Base-by-base conservation (phyloP, 2,329 filamentous ascomycete genomes). In the Colletotrichum costaricense region DNA sequence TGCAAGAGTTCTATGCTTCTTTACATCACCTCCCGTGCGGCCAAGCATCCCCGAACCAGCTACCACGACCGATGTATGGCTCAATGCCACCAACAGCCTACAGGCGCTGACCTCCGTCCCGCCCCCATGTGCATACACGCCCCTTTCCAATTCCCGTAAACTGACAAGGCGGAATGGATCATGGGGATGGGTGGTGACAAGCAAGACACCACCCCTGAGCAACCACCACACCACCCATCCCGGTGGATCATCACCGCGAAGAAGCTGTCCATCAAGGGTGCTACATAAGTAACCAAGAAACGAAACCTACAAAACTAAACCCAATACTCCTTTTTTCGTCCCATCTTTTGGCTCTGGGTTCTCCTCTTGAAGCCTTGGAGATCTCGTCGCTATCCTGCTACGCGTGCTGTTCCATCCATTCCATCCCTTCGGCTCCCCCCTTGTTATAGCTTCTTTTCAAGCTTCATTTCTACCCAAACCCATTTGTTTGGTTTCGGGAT, bases 221-320 rank as follows among this genome's bases (percentile, higher is more conserved):
- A 49, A 30, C 46, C 58, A 59, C 35, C 30, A 52, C 38, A 52
- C 42, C 38, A 63, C 62, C 46, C 62, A 42, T 57, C 33, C 52
- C 55, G 55, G 64, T 52, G 26, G 54, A 67, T 42, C 64, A 59
- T 59, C 64, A 59, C 24, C 64, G 64, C 54, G 55, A 59, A 19
- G 38, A 56, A 65, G 52, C 22, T 33, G 57, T 30, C 42, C 8
- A 26, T n/a, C 22, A 12, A 24, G 30, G 9, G 26, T 67, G 68
- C 57, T 38, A 62, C 63, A 19, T 22, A 22, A 6, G 14, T 16
- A 22, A 6, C 42, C 26, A 5, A 35, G 11, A 14, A 35, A 16
- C 26, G 22, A 35, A 35, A 26, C 35, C 12, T 73, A 65, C 60
- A 70, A 71, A 73, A 71, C 55, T 28, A n/a, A 59, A 33, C 33